These are phyloP conservation scores for Citrus cavaleriei DNA, from an alignment of 345 rosid genomes.

Conservation along the genomic window DNA sequence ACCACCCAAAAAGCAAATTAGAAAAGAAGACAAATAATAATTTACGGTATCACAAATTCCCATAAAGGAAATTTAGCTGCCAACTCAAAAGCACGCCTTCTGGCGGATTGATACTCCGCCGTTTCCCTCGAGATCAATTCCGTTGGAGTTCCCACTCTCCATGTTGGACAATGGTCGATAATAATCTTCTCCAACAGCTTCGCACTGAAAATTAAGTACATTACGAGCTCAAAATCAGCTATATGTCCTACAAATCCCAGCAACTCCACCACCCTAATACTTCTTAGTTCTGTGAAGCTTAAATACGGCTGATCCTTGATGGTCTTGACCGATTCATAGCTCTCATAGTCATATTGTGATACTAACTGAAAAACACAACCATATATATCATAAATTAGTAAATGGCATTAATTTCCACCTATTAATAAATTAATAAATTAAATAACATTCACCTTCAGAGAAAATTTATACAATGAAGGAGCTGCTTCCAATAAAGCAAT, in stretches of 20 bases:
- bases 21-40: neutral
- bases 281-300: neutral
- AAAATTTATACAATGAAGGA: neutral
- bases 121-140: neutral
- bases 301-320: neutral
- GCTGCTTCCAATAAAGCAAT: neutral
- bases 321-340: neutral
- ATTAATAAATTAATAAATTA: too few species aligned
- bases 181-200: neutral
- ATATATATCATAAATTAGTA: too few species aligned
- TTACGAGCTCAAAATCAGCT: neutral
- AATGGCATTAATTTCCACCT: too few species aligned
- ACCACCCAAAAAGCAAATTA: too few species aligned
- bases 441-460: neutral
- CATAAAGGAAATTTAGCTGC: neutral
- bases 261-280: neutral
- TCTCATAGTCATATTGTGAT: neutral
- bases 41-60: neutral
- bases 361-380: neutral
- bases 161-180: neutral
- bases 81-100: neutral
- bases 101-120: neutral
- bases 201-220: neutral
- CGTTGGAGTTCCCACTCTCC: neutral
- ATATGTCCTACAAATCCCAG: neutral